A percentile compares a stretch with the other conserved stretches of the same genome.
Conservation (phyloP, 805 yeast species). For the Saccharomycopsis malanga region DNA sequence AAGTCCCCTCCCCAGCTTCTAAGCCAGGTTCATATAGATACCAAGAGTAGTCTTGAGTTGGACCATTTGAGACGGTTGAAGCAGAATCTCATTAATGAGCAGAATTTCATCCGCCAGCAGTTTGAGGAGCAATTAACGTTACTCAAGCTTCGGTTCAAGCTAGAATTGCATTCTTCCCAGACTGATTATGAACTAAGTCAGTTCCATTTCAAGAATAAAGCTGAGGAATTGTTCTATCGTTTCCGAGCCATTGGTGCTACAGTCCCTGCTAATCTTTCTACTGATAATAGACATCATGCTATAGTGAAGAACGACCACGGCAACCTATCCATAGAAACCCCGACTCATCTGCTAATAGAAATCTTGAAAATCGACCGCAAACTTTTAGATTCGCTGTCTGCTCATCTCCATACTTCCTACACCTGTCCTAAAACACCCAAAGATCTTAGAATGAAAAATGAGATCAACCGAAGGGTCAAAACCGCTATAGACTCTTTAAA, state of each 20-base stretch:
- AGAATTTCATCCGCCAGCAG: conserved; percentile 8
- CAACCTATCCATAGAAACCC: not conserved
- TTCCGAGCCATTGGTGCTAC: not conserved
- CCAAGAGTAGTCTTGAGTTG: conserved; percentile 4
- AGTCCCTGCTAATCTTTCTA: not conserved
- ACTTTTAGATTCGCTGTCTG: not conserved
- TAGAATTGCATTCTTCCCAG: conserved; percentile 17
- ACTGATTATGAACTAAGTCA: conserved; percentile 13
- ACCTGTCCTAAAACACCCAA: no score
- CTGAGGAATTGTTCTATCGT: conserved; percentile 9
- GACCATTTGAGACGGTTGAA: conserved; percentile 9
- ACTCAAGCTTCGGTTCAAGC: conserved; percentile 13
- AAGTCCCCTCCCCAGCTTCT: no score
- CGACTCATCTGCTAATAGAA: not conserved
- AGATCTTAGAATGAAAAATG: not conserved
- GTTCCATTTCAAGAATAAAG: conserved; percentile 5
- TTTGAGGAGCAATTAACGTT: conserved; percentile 14
- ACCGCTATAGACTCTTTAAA: conserved; percentile 2
- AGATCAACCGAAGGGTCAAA: not conserved
- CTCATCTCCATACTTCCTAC: not conserved
- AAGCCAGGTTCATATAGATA: no score
- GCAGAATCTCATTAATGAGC: conserved; percentile 9
- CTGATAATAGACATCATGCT: no score
- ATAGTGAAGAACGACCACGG: not conserved
- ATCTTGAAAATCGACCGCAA: not conserved